A percentile compares a stretch with the other conserved stretches of the same genome.
Evolutionary conservation across 1,284 basidiomycete genomes (phyloP).

Genomic region (Omphalotus olearius): DNA sequence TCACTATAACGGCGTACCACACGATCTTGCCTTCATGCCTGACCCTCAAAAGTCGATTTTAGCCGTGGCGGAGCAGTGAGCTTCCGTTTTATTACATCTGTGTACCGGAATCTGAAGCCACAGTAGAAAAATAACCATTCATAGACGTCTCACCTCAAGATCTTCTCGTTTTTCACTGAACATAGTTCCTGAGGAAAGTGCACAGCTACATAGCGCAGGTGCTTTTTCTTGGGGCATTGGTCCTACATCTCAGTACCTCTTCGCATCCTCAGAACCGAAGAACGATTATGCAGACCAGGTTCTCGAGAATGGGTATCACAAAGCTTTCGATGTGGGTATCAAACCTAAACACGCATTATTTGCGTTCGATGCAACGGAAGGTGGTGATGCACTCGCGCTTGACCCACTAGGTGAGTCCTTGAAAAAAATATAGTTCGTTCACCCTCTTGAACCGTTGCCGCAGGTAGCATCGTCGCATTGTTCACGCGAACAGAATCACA

Average conservation of each 20-base stretch:
- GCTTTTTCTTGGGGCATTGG: slow-evolving; percentile 52
- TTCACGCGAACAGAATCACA: slow-evolving; percentile 34
- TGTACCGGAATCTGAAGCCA: not conserved
- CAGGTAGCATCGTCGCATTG: slow-evolving; percentile 41
- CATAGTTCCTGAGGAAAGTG: not conserved
- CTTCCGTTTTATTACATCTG: not conserved
- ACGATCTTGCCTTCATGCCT: slow-evolving; percentile 33
- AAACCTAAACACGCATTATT: slow-evolving; percentile 20
- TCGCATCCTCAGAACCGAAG: slow-evolving; percentile 53
- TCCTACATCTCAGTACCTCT: slow-evolving; percentile 36
- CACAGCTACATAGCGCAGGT: slow-evolving; percentile 33
- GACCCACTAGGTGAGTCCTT: slow-evolving; percentile 36
- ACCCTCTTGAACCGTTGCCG: not conserved
- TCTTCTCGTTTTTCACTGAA: not conserved
- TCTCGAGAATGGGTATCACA: slow-evolving; percentile 43
- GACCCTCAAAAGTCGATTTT: slow-evolving; percentile 29
- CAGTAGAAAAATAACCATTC: slow-evolving; percentile 1
- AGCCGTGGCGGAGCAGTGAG: slow-evolving; percentile 29
- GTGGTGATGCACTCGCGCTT: slow-evolving; percentile 50
- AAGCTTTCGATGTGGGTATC: slow-evolving; percentile 37
- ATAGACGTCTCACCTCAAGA: not conserved
- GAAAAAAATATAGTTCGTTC: not conserved
- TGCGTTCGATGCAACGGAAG: slow-evolving; percentile 41
- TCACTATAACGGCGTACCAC: slow-evolving; percentile 19
- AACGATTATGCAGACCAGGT: slow-evolving; percentile 16